Percentiles rank a stretch among this genome's conserved stretches.
phyloP scores from a whole-genome alignment of 352 stramenopile genomes.

The Albugo candida region DNA sequence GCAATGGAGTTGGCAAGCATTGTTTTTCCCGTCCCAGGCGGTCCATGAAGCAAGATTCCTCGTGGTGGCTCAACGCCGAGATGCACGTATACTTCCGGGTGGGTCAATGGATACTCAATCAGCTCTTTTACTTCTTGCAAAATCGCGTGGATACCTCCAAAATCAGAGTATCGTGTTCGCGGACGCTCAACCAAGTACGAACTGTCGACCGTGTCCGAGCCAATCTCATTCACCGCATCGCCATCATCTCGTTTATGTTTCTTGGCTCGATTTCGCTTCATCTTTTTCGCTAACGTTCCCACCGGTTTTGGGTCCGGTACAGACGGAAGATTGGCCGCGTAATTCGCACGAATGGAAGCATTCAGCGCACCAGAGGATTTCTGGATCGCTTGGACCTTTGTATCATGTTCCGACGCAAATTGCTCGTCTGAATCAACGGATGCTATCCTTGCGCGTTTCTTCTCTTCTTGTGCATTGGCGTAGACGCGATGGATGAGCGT shows the following conservation, averaged over 20 bases:
- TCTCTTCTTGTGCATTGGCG: conserved; percentile 3
- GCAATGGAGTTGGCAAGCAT: conserved; percentile 87
- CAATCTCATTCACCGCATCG: not conserved
- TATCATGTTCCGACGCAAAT: conserved; percentile 23
- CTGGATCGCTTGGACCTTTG: conserved; percentile 13
- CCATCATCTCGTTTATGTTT: not conserved
- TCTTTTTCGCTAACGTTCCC: not conserved
- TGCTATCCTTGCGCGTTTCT: conserved; percentile 37
- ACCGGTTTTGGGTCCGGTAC: conserved; percentile 2
- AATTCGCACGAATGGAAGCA: conserved; percentile 56
- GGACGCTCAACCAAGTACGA: conserved; percentile 58
- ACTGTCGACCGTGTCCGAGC: conserved; percentile 9
- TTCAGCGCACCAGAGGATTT: conserved; percentile 41
- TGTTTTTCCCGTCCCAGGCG: conserved; percentile 86
- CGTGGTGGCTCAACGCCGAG: conserved; percentile 82
- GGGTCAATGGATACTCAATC: conserved; percentile 88
- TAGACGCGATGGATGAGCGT: conserved; percentile 5
- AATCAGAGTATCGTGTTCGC: conserved; percentile 68
- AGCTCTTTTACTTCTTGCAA: conserved; percentile 83
- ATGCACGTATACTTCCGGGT: conserved; percentile 86
- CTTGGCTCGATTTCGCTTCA: conserved; percentile 10
- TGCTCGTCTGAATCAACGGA: conserved; percentile 49
- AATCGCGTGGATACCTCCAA: conserved; percentile 77
- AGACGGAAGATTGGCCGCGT: conserved; percentile 12
- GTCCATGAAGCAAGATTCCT: conserved; percentile 83